Base-by-base conservation (phyloP, 2,329 filamentous ascomycete species). In the Penicillium thymicola region DNA sequence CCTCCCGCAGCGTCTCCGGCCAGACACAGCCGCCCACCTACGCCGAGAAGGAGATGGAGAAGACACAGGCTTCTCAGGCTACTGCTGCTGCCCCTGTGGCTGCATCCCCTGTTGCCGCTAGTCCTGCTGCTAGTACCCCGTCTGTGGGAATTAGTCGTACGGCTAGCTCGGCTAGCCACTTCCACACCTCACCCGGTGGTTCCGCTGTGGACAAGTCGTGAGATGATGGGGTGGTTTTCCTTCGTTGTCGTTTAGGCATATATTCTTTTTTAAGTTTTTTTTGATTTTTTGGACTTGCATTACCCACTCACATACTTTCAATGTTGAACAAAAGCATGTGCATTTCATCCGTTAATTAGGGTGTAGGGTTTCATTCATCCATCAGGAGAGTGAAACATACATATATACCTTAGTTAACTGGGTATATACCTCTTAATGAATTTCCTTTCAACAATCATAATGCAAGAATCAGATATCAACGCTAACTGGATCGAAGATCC, bases 151-250 rank as follows among this genome's bases (percentile, higher is more conserved):
- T 68, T n/a, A 66, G 55, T 42, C 67, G 67, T 16, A 60, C 59
- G n/a, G 50, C 58, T n/a, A 69, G 65, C 49, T 57, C 65, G 4
- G 55, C 58, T 8, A 65, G 64, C 38, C 67, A 70, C 58, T 70
- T 67, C 58, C 65, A 68, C 47, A 65, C 61, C n/a, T 63, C 63
- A 11, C 67, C 67, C 9, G 65, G 63, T n/a, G 68, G 67, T 8
- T 56, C 62, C 6, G 67, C 65, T 6, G 59, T 63, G 43, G 51
- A 62, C 44, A 61, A 63, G 43, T 49, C 59, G 16, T 54, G 25
- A 41, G 30, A 34, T 13, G 6, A 41, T 21, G 37, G 18, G 8
- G 7, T 32, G 5, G 16, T 2, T 32, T 28, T 13, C 5, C 9
- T 16, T 32, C 4, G 3, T 18, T 18, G 18, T 18, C 14, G 13